Base-by-base conservation (phyloP, 306 rosid species). In the Abrus pulchellus region DNA sequence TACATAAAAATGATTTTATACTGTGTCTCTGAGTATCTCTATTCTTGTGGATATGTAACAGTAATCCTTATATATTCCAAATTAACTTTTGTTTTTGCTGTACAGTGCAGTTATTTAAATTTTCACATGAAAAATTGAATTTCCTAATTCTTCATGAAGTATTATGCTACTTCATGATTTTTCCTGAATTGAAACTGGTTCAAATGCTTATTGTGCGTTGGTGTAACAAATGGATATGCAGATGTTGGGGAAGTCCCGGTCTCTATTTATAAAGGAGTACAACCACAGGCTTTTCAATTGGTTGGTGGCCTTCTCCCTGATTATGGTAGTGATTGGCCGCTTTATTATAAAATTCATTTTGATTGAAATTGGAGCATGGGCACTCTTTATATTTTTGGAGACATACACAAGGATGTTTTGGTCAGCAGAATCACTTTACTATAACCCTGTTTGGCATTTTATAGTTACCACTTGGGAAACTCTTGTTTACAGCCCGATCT, bases 331-430 rank as follows among this genome's bases (percentile, higher is more conserved):
- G 49, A 86, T 95, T 55, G 98, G 99, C 57, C 93, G 99, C 80
- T 93, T 95, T 74, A 65, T 95, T 64, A 75, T 93, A 63, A 93
- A 93, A 85, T 93, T 91, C 83, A 65, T 93, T 56, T 81, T 95
- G 88, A 76, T 95, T 27, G 98, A 95, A 88, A 85, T 95, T 44
- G 98, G 94, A 79, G 98, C 94, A 7, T 95, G 99, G 99, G 59
- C 87, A 47, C 95, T 95, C 81, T 95, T 95, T 60, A 89, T 95
- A 86, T 95, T 95, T 85, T 85, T 95, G 82, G 98, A 95, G 91
- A 95, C 94, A 34, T 93, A 95, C 86, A 93, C 99, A 5, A 90
- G 97, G 84, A 90, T 95, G 96, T 95, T 95, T 79, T 95, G 99
- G 99, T 85, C 99, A 5, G 92, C 95, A 44, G 98, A 95, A 83